Base-by-base conservation (phyloP, 2,329 filamentous ascomycete species). In the Phaeomoniella chlamydospora region DNA sequence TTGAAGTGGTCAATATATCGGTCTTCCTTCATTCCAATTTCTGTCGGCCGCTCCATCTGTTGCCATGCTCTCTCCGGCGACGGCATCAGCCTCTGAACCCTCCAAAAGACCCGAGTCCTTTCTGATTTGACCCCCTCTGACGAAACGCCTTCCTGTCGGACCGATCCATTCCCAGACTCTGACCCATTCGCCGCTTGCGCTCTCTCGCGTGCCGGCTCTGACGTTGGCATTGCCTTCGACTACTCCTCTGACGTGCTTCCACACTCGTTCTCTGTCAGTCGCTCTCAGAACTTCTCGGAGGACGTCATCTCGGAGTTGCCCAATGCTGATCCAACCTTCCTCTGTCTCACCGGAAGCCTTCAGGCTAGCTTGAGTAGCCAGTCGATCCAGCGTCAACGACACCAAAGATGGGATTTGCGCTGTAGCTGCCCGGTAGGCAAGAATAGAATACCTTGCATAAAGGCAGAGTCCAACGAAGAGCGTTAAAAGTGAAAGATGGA, bases 171-270 rank as follows among this genome's bases (percentile, higher is more conserved):
- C 75, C 76, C 76, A 80, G 37, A 74, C 69, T 33, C 73, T 65
- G 33, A 72, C 68, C 35, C 77, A 69, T 57, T 69, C 54, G 45
- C 70, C 61, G 18, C 58, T 62, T 26, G 54, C 61, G 45, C 58
- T 58, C 50, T 74, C 73, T 58, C 70, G 80, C 62, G 64, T 86
- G 61, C 70, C 87, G 58, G 59, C 83, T 30, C 90, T 72, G 12
- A 98, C 80, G 51, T 98, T 98, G 41, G 83, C 81, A 55, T 98
- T 98, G 56, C 78, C 77, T 58, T 98, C 90, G 1, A 98, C 87
- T 36, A 96, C 80, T 35, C 68, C 73, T 45, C 76, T 72, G 14
- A 98, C 90, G 34, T 75, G 74, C 43, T 76, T 70, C 90, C 92
- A 98, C 35, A 98, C 65, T 38, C 74, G 72, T 51, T 90, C 80